These are phyloP conservation scores for Trypanosoma cruzi DNA, from an alignment of 208 protist genomes.

Conservation along the genomic window DNA sequence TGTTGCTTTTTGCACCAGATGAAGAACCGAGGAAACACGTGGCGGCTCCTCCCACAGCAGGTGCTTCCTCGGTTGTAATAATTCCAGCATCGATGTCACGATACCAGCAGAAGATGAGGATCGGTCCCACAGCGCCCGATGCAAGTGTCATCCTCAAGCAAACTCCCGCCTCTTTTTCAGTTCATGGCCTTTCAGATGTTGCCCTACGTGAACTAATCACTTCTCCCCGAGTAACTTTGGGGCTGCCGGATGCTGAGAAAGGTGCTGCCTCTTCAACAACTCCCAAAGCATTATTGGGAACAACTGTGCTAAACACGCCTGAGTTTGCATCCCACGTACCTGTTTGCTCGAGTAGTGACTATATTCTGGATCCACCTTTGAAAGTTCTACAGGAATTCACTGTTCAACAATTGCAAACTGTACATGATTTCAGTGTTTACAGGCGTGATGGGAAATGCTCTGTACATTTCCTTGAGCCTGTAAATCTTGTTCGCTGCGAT, in stretches of 20 bases:
- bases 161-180: constrained; percentile 44
- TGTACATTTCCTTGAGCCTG: constrained; percentile 74
- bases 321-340: constrained; percentile 39
- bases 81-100: constrained; percentile 21
- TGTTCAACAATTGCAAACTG: constrained; percentile 51
- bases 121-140: constrained; percentile 2
- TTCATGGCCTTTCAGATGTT: constrained; percentile 53
- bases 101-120: constrained; percentile 23
- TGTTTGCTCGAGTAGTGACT: constrained; percentile 61
- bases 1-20: constrained; percentile 72
- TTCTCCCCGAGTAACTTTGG: constrained; percentile 38
- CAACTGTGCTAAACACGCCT: neutral
- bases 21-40: constrained; percentile 41
- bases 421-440: constrained; percentile 56
- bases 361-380: constrained; percentile 61
- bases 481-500: constrained; percentile 80
- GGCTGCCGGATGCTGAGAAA: constrained; percentile 12
- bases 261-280: neutral
- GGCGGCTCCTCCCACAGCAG: constrained; percentile 4
- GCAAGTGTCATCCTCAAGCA: constrained; percentile 27
- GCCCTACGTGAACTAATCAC: constrained; percentile 60
- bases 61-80: constrained; percentile 15
- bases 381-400: constrained; percentile 41
- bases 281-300: neutral
- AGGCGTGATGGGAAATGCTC: constrained; percentile 65